phyloP scores from a whole-genome alignment of 768 basidiomycete species.

The Phylloporus scabripes region DNA sequence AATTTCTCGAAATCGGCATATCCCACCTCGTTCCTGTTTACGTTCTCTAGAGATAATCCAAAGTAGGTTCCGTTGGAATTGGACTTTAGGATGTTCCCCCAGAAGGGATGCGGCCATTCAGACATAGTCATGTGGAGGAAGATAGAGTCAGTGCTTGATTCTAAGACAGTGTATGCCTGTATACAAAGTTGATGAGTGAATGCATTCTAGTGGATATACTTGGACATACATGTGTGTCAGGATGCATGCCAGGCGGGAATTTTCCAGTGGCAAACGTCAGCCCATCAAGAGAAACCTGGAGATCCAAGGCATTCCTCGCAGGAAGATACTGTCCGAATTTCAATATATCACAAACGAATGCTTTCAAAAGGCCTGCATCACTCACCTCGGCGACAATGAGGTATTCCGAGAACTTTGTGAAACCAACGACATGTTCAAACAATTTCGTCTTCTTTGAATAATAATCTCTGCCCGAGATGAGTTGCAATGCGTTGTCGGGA shows the following conservation, averaged over 20 bases:
- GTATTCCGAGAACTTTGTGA: conserved; percentile 96
- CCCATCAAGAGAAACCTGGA: conserved; percentile 93
- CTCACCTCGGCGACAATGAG: conserved; percentile 90
- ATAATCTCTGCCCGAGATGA: conserved; percentile 73
- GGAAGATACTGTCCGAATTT: conserved; percentile 42
- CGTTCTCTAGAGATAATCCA: conserved; percentile 77
- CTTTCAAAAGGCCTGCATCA: neutral
- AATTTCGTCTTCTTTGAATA: conserved; percentile 66
- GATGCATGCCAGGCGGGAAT: conserved; percentile 89
- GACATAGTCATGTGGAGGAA: conserved; percentile 97
- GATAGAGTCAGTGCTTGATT: conserved; percentile 88
- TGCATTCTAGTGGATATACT: neutral
- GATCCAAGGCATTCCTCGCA: conserved; percentile 54
- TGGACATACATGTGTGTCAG: conserved; percentile 78
- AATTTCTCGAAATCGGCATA: conserved; percentile 99
- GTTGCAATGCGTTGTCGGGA: conserved; percentile 61
- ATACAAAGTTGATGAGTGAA: neutral
- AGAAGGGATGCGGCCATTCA: conserved; percentile 62
- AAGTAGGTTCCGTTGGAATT: conserved; percentile 99
- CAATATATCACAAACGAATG: conserved; percentile 18
- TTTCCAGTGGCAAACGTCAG: conserved; percentile 74
- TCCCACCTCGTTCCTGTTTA: conserved; percentile 82
- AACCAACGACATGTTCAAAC: conserved; percentile 88
- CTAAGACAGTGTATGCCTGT: conserved; percentile 89
- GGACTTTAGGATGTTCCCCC: conserved; percentile 91